Evolutionary conservation across 2,329 filamentous ascomycete species (phyloP).

Genomic region (Nemania abortiva): DNA sequence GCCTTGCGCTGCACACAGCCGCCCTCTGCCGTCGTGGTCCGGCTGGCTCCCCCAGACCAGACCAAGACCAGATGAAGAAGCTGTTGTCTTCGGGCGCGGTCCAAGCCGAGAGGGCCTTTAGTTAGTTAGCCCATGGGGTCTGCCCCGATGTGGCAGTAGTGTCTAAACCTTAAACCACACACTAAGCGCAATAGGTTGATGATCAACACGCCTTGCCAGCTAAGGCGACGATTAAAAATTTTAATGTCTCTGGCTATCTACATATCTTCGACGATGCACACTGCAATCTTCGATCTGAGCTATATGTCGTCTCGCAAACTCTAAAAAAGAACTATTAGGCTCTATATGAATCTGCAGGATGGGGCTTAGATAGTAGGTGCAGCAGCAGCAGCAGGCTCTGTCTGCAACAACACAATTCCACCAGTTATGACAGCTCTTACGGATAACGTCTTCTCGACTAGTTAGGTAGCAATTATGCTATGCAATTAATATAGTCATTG

Average conservation of each 20-base stretch:
- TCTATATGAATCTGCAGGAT: neutral
- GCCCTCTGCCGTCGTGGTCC: constrained; percentile 20
- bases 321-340: constrained; percentile 2
- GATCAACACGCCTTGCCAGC: constrained; percentile 22
- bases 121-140: constrained; percentile 25
- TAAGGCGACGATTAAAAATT: constrained; percentile 4
- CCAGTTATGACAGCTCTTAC: constrained; percentile 12
- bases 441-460: neutral
- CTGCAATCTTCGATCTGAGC: constrained; percentile 29
- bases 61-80: too few relatives aligned
- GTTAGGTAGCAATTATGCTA: constrained; percentile 1
- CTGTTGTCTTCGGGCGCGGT: constrained; percentile 24
- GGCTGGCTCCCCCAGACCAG: neutral
- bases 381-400: neutral
- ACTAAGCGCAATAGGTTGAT: constrained; percentile 14
- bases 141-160: constrained; percentile 10
- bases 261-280: constrained; percentile 19
- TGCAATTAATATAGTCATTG: constrained; percentile 11
- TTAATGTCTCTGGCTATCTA: neutral
- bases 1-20: constrained; percentile 23
- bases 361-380: neutral
- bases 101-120: constrained; percentile 24
- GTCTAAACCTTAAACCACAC: constrained; percentile 24
- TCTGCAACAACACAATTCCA: constrained; percentile 9
- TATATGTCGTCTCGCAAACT: neutral